Evolutionary conservation across 1,139 yeast genomes (phyloP).

Genomic region (Blastobotrys illinoisensis): DNA sequence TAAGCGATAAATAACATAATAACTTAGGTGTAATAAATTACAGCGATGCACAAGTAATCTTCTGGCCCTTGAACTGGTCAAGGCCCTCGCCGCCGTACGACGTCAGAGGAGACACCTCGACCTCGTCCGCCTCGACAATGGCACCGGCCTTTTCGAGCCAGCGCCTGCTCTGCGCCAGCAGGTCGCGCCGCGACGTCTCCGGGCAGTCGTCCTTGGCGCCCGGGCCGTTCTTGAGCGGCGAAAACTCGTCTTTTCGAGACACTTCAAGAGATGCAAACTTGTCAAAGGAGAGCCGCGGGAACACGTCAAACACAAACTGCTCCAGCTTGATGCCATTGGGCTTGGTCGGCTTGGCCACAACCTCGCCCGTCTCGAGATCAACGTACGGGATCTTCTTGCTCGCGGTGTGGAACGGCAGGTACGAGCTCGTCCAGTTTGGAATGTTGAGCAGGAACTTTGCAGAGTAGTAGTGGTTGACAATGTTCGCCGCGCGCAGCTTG

Average conservation of each 20-base stretch:
- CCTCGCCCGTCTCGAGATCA: slow-evolving; percentile 43
- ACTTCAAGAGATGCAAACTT: slow-evolving; percentile 93
- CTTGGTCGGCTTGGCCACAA: slow-evolving; percentile 50
- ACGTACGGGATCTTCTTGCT: slow-evolving; percentile 75
- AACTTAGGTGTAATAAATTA: slow-evolving; percentile 3
- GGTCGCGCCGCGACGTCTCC: slow-evolving; percentile 66
- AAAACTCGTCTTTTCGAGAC: slow-evolving; percentile 74
- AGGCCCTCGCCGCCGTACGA: slow-evolving; percentile 87
- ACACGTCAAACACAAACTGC: slow-evolving; percentile 95
- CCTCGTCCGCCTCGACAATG: slow-evolving; percentile 39
- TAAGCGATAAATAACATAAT: not conserved
- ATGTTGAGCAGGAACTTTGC: slow-evolving; percentile 59
- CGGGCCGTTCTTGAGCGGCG: slow-evolving; percentile 89
- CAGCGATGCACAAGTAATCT: slow-evolving; percentile 30
- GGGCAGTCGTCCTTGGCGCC: slow-evolving; percentile 83
- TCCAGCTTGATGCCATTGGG: slow-evolving; percentile 94
- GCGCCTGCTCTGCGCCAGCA: slow-evolving; percentile 61
- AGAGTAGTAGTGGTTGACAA: slow-evolving; percentile 93
- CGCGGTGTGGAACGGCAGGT: slow-evolving; percentile 89
- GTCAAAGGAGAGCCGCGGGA: slow-evolving; percentile 66
- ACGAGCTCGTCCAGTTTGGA: slow-evolving; percentile 63
- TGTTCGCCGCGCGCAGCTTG: slow-evolving; percentile 87
- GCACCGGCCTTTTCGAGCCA: slow-evolving; percentile 78
- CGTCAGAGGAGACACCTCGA: slow-evolving; percentile 74
- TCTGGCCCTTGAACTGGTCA: slow-evolving; percentile 49